Base-by-base conservation (phyloP, 768 basidiomycete species). In the Rhodotorula toruloides region DNA sequence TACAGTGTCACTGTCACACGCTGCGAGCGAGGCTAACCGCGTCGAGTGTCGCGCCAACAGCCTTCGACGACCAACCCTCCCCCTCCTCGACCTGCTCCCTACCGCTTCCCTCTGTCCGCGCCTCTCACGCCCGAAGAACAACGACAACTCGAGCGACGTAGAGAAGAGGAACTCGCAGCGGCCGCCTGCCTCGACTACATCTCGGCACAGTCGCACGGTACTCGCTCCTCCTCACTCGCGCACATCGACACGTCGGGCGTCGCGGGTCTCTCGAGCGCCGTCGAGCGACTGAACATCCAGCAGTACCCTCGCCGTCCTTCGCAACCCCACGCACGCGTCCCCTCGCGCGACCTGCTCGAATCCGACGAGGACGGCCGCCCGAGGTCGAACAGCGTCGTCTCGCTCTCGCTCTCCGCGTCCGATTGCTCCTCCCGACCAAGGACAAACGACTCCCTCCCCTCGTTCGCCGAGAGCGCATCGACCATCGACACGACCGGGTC, bases 71-170 rank as follows among this genome's bases (percentile, higher is more conserved):
- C 27, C 42, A n/a, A 31, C 54, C 36, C 59, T 17, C 31, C 36
- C 46, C 52, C 54, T 27, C 17, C 76, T 84, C 81, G 66, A 82
- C 80, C 53, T 81, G 81, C 39, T 80, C 78, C 37, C 14, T 43
- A 32, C 54, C 40, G 40, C 31, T 61, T 54, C 43, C 60, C 60
- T 8, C 43, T 61, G 8, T 12, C 16, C 16, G 50, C 32, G 4
- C 42, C 42, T 27, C 52, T 34, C 0, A 54, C 31, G 4, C 42
- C 34, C 2, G 80, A 25, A 79, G 77, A 66, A 89, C 53, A 88
- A 80, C 76, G 89, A 88, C 54, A 76, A 73, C 48, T 78, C 77
- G 22, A 78, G 75, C 11, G 82, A 77, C 61, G 81, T 73, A 73
- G 87, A 84, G 75, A 90, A 88, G 68, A 72, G 65, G 56, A 68